phyloP scores from a whole-genome alignment of 805 yeast species.

The Ogataea chonburiensis region DNA sequence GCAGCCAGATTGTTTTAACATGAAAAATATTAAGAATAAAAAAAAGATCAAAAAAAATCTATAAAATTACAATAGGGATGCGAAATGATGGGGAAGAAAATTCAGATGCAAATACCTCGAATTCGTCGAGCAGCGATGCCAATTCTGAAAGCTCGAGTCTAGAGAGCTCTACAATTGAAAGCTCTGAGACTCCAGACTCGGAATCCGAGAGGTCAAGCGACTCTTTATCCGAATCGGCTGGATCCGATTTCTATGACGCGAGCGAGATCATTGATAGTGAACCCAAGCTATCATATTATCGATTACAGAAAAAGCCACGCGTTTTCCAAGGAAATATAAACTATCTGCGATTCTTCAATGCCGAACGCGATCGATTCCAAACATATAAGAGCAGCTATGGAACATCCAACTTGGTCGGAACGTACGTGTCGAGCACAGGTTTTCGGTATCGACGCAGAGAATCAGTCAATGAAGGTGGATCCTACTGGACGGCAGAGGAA shows the following conservation, averaged over 20 bases:
- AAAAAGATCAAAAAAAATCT: conserved; percentile 6
- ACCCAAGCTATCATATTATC: conserved; percentile 13
- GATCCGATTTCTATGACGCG: conserved; percentile 10
- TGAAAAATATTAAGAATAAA: conserved; percentile 1
- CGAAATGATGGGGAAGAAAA: background rate
- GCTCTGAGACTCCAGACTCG: no score
- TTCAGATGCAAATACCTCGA: no score
- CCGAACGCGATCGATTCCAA: conserved; percentile 13
- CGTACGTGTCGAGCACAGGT: conserved; percentile 18
- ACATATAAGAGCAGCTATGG: conserved; percentile 14
- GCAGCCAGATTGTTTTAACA: conserved; percentile 7
- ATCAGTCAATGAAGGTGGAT: conserved; percentile 30
- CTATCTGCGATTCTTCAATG: conserved; percentile 16
- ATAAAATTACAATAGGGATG: conserved; percentile 2
- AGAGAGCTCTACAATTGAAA: no score
- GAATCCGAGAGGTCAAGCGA: no score
- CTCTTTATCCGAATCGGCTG: conserved; percentile 1
- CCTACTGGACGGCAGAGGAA: conserved; percentile 47
- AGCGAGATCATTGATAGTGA: conserved; percentile 9
- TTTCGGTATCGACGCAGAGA: conserved; percentile 10
- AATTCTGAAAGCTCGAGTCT: background rate
- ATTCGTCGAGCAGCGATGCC: no score
- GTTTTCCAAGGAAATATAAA: conserved; percentile 25
- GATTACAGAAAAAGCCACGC: conserved; percentile 14
- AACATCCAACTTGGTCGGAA: conserved; percentile 18